A percentile compares a stretch with the other conserved stretches of the same genome.
Evolutionary conservation across 495 filamentous ascomycete genomes (phyloP).

Genomic region (Penicillium desertorum): DNA sequence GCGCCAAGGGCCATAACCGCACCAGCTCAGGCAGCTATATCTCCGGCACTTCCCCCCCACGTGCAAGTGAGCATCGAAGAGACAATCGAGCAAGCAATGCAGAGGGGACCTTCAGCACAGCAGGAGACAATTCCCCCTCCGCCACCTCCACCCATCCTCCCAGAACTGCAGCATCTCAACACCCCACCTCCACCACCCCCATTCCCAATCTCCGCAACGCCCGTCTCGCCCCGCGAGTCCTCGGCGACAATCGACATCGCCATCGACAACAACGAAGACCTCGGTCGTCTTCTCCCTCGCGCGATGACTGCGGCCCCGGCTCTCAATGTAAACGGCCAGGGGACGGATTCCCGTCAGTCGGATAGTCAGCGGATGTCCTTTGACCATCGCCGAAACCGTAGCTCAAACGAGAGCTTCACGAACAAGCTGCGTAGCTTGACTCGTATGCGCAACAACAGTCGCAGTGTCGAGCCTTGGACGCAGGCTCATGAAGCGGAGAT

Average conservation of each 20-base stretch:
- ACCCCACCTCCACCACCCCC: constrained; percentile 62
- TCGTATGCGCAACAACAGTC: constrained; percentile 66
- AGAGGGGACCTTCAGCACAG: constrained; percentile 36
- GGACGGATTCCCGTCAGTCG: constrained; percentile 21
- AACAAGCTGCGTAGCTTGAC: constrained; percentile 65
- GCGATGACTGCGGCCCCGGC: constrained; percentile 45
- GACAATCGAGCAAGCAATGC: constrained; percentile 52
- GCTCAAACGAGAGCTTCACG: constrained; percentile 63
- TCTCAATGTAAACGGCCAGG: constrained; percentile 18
- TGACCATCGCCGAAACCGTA: constrained; percentile 65
- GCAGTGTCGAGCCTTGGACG: constrained; percentile 44
- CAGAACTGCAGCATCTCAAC: constrained; percentile 82
- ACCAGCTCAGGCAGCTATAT: constrained; percentile 30
- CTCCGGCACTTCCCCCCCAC: constrained; percentile 34
- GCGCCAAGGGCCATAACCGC: constrained; percentile 43
- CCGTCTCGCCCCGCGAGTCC: constrained; percentile 44
- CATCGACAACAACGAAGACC: constrained; percentile 61
- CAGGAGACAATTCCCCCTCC: constrained; percentile 63
- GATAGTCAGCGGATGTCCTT: constrained; percentile 44
- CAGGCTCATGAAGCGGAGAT: constrained; percentile 24
- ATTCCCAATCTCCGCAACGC: constrained; percentile 25
- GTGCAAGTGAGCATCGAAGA: constrained; percentile 64
- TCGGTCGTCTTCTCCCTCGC: constrained; percentile 38
- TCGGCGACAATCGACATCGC: constrained; percentile 69
- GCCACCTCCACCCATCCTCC: constrained; percentile 65